Conservation (phyloP, 2,329 filamentous ascomycete genomes). For the Aspergillus sojae region DNA sequence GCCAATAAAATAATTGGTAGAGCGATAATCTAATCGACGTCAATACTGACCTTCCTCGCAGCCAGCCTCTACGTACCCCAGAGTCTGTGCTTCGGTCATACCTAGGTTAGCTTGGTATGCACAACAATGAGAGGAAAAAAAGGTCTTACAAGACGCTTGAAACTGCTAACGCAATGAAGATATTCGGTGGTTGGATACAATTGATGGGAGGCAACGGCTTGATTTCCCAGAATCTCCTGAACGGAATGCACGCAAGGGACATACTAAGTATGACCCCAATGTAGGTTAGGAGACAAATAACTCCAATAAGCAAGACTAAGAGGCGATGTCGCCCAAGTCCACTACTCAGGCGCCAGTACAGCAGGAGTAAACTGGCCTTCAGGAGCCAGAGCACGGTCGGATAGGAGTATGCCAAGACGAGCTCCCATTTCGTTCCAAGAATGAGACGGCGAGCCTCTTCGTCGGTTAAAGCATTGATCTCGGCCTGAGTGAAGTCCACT, state of each 20-base stretch:
- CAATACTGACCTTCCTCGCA: not conserved
- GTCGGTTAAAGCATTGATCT: not conserved
- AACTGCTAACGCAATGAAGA: not conserved
- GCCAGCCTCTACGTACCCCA: not conserved
- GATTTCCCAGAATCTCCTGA: not conserved
- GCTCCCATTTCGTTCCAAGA: not conserved
- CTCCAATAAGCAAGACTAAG: not conserved
- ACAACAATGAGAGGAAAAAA: not conserved
- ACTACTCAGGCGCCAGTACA: not conserved
- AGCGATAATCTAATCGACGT: not conserved
- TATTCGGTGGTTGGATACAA: not conserved
- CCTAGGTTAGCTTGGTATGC: not conserved
- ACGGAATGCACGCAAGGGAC: not conserved
- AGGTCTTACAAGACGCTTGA: not conserved
- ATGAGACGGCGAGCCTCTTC: not conserved
- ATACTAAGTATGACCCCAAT: not conserved
- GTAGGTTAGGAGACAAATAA: not conserved
- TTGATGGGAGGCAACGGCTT: not conserved
- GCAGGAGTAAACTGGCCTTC: not conserved
- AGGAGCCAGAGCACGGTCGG: not conserved
- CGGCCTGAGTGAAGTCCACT: not conserved
- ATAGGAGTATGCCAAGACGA: not conserved
- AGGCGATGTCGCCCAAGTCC: not conserved
- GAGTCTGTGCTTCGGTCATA: not conserved
- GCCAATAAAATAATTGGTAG: not conserved